A percentile compares a stretch with the other conserved stretches of the same genome.
phyloP scores from a whole-genome alignment of 805 yeast species.

The Saccharomyces kudriavzevii region DNA sequence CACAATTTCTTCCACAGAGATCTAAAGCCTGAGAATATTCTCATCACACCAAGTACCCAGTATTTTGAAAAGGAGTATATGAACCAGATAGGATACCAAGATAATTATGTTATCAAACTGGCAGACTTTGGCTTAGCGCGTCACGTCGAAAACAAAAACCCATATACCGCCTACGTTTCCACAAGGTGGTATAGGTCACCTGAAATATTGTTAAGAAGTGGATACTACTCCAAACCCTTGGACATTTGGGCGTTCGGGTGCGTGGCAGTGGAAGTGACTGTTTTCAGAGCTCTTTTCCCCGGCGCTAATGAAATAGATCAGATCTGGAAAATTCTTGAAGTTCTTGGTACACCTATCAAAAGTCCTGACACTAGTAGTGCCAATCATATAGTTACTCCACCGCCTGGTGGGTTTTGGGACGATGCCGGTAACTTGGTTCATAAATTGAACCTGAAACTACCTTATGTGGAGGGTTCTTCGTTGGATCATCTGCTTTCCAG shows the following conservation, averaged over 20 bases:
- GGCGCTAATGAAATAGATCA: constrained; percentile 78
- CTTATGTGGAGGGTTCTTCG: constrained; percentile 44
- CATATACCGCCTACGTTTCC: constrained; percentile 69
- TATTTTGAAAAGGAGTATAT: constrained; percentile 39
- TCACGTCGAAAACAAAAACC: constrained; percentile 41
- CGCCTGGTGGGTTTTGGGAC: constrained; percentile 69
- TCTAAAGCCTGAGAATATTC: constrained; percentile 86
- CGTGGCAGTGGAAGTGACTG: constrained; percentile 66
- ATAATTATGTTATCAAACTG: constrained; percentile 54
- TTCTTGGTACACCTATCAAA: constrained; percentile 64
- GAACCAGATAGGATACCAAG: constrained; percentile 18
- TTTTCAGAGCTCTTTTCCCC: constrained; percentile 73
- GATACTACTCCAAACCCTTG: constrained; percentile 55
- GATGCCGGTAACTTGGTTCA: constrained; percentile 48
- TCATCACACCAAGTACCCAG: constrained; percentile 51
- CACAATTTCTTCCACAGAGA: constrained; percentile 67
- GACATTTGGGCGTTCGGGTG: constrained; percentile 86
- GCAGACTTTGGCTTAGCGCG: constrained; percentile 80
- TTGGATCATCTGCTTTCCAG: constrained; percentile 40
- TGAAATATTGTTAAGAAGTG: constrained; percentile 61
- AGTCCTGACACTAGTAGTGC: constrained; percentile 11
- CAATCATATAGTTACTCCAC: constrained; percentile 26
- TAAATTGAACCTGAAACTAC: constrained; percentile 49
- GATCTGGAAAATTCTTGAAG: constrained; percentile 53
- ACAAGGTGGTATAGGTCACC: constrained; percentile 87